Evolutionary conservation across 106 monocot genomes (phyloP).

Genomic region (Phalaenopsis equestris): DNA sequence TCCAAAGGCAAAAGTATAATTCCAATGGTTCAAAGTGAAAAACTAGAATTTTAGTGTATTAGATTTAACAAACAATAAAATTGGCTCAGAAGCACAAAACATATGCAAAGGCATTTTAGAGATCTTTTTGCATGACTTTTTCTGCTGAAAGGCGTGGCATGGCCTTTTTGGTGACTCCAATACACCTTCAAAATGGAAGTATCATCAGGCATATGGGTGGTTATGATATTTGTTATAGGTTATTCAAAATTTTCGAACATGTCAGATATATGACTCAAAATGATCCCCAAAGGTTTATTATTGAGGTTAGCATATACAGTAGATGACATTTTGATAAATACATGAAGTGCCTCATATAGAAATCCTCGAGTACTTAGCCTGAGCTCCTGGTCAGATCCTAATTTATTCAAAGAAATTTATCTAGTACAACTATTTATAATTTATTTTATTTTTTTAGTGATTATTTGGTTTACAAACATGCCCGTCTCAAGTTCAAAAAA

Average conservation of each 20-base stretch:
- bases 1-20: background rate
- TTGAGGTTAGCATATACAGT: background rate
- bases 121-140: too few relatives aligned
- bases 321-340: too few relatives aligned
- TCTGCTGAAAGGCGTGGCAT: too few relatives aligned
- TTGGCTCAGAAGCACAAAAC: too few relatives aligned
- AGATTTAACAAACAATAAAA: too few relatives aligned
- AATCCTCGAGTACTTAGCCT: too few relatives aligned
- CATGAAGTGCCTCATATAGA: too few relatives aligned
- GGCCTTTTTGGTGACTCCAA: background rate
- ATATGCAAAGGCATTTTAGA: too few relatives aligned
- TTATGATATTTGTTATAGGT: background rate
- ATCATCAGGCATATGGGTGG: background rate
- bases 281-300: background rate
- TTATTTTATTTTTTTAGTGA: background rate
- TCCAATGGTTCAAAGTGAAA: background rate
- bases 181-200: background rate
- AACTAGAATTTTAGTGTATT: too few relatives aligned
- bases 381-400: background rate
- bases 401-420: background rate
- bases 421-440: background rate
- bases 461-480: background rate
- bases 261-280: too few relatives aligned
- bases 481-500: background rate
- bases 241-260: too few relatives aligned